Base-by-base conservation (phyloP, 495 filamentous ascomycete genomes). In the Ramalina peruviana region DNA sequence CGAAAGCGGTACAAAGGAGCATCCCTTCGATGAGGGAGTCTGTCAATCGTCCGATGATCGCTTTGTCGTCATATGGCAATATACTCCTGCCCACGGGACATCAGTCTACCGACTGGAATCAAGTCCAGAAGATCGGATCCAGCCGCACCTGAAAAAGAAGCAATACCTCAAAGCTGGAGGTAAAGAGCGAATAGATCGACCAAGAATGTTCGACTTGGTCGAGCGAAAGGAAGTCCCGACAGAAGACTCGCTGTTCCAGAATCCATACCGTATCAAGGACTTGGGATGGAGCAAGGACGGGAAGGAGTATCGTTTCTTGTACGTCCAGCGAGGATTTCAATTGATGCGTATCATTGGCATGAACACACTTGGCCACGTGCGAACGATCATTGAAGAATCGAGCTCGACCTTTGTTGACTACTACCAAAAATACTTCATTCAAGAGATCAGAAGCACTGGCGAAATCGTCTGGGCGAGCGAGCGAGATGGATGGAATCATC, bases 401-500 rank as follows among this genome's bases (percentile, higher is more conserved):
- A 60, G 57, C 55, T 39, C 48, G 17, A 55, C 54, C 15, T 57
- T 58, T 21, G 54, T 60, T 43, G 55, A 60, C 40, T 57, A 54
- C 55, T 55, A 38, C 3, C 13, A 16, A 15, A 60, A 60, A 41
- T 26, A 38, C 1, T 58, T 52, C 37, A 25, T 25, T 38, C 16
- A 40, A 4, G 42, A 54, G 17, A 39, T 58, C 30, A 46, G 43
- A 39, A 49, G 49, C 3, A 44, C 55, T 13, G 45, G 41, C 6
- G 55, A 60, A 40, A 19, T 58, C 17, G 46, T 60, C 36, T 60
- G 57, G 57, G 39, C 55, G 25, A 60, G 54, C 43, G 57, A 60
- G 37, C 51, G 54, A 20, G 55, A 58, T 44, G 54, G 57, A 15
- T 60, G 55, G 55, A 60, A 60, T 36, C 57, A 60, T 51, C 55